Conservation (phyloP, 768 basidiomycete genomes). For the Rhizopogon vinicolor region DNA sequence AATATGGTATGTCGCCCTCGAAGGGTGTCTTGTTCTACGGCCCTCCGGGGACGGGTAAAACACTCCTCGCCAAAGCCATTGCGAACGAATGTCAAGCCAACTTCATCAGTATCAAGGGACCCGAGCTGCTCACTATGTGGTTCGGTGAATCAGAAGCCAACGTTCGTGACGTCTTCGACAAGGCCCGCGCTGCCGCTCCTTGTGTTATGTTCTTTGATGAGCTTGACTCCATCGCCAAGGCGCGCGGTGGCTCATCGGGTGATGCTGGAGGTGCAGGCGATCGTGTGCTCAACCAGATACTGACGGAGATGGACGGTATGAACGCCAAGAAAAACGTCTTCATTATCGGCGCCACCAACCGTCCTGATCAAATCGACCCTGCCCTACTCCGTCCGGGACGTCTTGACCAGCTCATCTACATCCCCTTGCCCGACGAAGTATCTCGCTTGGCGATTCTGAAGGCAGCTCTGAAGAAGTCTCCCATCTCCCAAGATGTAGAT, state of each 20-base stretch:
- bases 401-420: conserved; percentile 99
- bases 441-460: conserved; percentile 90
- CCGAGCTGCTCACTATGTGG: conserved; percentile 99
- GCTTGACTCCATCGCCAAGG: conserved; percentile 97
- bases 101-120: conserved; percentile 99
- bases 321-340: conserved; percentile 99
- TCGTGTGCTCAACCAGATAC: conserved; percentile 94
- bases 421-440: conserved; percentile 93
- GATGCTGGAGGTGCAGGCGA: conserved; percentile 97
- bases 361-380: conserved; percentile 93
- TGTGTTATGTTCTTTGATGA: conserved; percentile 99
- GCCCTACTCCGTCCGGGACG: conserved; percentile 95
- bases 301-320: conserved; percentile 99
- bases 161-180: conserved; percentile 99
- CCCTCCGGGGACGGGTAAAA: conserved; percentile 99
- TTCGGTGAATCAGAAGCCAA: conserved; percentile 99
- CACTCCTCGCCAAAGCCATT: conserved; percentile 95
- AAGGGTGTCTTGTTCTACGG: conserved; percentile 99
- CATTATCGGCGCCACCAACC: conserved; percentile 95
- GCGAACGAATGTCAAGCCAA: conserved; percentile 99
- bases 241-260: conserved; percentile 79
- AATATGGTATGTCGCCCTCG: conserved; percentile 99
- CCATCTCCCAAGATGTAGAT: conserved; percentile 78
- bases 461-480: conserved; percentile 90
- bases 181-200: conserved; percentile 97